phyloP scores from a whole-genome alignment of 2,329 filamentous ascomycete species.

The Claviceps maximensis region DNA sequence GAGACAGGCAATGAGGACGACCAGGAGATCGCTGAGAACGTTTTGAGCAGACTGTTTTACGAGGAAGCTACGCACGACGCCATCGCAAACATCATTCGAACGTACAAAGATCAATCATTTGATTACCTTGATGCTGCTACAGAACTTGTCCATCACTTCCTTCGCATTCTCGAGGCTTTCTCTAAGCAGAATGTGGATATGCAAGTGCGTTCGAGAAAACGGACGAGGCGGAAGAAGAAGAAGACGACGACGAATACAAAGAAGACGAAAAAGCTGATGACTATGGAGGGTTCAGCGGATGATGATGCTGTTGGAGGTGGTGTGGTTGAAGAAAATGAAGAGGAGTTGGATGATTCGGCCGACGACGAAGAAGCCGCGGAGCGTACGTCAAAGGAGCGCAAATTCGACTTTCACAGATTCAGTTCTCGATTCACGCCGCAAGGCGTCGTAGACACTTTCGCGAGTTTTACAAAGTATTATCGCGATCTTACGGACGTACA shows the following conservation, averaged over 20 bases:
- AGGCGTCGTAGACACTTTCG: conserved; percentile 77
- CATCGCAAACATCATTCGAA: conserved; percentile 63
- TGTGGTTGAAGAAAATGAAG: conserved; percentile 37
- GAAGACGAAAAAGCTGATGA: conserved; percentile 53
- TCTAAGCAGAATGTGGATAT: conserved; percentile 91
- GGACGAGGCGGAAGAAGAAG: conserved; percentile 64
- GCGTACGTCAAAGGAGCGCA: conserved; percentile 63
- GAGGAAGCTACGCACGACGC: conserved; percentile 89
- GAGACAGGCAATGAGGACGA: conserved; percentile 79
- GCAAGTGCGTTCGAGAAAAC: conserved; percentile 73
- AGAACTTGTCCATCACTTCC: conserved; percentile 80
- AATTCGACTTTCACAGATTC: conserved; percentile 87
- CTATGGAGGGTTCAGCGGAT: conserved; percentile 17
- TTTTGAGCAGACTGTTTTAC: conserved; percentile 93
- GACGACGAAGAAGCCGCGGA: conserved; percentile 62
- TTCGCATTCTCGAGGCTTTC: conserved; percentile 83
- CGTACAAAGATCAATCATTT: conserved; percentile 89
- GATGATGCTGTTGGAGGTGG: conserved; percentile 29
- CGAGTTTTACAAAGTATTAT: conserved; percentile 68
- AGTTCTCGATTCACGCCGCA: conserved; percentile 70
- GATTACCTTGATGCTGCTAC: conserved; percentile 87
- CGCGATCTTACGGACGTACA: conserved; percentile 66
- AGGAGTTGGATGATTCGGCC: conserved; percentile 54
- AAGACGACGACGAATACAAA: conserved; percentile 68
- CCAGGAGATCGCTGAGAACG: conserved; percentile 95